Evolutionary conservation across 2,329 filamentous ascomycete species (phyloP).

Genomic region (Passalora sequoiae): DNA sequence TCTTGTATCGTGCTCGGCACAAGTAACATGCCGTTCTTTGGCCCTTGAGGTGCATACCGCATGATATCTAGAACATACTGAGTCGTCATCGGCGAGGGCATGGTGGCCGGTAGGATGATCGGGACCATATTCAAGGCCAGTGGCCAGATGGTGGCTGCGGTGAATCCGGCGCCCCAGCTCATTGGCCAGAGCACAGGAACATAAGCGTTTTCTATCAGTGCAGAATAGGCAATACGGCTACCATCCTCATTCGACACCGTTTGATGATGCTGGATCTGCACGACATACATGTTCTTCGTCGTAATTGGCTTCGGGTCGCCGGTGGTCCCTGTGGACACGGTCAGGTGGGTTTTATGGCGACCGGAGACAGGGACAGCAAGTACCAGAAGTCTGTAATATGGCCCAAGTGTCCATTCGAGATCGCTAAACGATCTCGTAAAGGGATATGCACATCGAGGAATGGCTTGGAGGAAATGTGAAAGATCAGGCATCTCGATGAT

Average conservation of each 20-base stretch:
- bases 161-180: conserved; percentile 10
- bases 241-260: background rate
- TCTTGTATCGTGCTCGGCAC: conserved; percentile 10
- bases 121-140: conserved; percentile 4
- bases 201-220: background rate
- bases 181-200: conserved; percentile 8
- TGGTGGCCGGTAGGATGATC: conserved; percentile 9
- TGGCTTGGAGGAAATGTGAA: conserved; percentile 5
- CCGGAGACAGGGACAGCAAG: no score
- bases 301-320: conserved; percentile 14
- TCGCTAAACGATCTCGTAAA: background rate
- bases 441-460: background rate
- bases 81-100: conserved; percentile 17
- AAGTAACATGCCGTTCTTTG: conserved; percentile 7
- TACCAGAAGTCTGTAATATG: conserved; percentile 10
- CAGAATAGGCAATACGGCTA: conserved; percentile 5
- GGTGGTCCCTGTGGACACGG: conserved; percentile 11
- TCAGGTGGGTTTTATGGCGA: no score
- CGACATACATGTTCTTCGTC: background rate
- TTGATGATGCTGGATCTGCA: background rate
- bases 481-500: conserved; percentile 4
- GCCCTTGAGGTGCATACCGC: conserved; percentile 5
- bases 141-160: conserved; percentile 1
- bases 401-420: background rate
- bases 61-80: conserved; percentile 20